Base-by-base conservation (phyloP, 306 rosid species). In the Cicer yamashitae region DNA sequence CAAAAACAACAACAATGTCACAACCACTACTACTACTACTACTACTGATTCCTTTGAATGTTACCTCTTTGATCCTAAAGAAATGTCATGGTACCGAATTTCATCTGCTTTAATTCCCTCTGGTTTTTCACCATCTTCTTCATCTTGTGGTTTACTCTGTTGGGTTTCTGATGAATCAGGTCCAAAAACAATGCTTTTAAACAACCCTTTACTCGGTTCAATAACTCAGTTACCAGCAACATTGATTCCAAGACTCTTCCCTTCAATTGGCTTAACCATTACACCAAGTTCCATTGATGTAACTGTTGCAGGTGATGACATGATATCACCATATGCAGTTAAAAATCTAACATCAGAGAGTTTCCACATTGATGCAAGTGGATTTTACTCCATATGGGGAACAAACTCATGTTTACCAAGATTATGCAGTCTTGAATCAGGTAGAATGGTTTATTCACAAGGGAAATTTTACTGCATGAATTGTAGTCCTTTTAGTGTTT, bases 251-350 rank as follows among this genome's bases (percentile, higher is more conserved):
- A 87, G 98, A 22, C 96, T 96, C n/a, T 90, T 84, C 65, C 99
- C 99, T 70, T 90, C 98, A 1, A 70, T 92, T 45, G 99, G 99
- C 20, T 37, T 96, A 3, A 76, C 86, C 22, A 81, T 96, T 0
- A 85, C 54, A 54, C 93, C 91, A 13, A 80, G 92, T 5, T 86
- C 92, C 69, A 83, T 96, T 0, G 96, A 90, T 68, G 89, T 90
- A 1, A 89, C 92, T 0, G 81, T 90, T 6, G 97, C 97, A 0
- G 99, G 99, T 0, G 99, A 96, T 58, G 99, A 96, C 82, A 80
- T 96, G 90, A 96, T 92, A 15, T 92, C 99, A 7, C 99, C 97
- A 0, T 92, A 86, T 50, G 99, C 98, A 1, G 99, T 96, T 0
- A 96, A 92, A 64, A 96, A 90, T 77, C 54, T 96, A 3, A 90